Conservation (phyloP, 2,329 filamentous ascomycete genomes). For the Talaromyces sp. region DNA sequence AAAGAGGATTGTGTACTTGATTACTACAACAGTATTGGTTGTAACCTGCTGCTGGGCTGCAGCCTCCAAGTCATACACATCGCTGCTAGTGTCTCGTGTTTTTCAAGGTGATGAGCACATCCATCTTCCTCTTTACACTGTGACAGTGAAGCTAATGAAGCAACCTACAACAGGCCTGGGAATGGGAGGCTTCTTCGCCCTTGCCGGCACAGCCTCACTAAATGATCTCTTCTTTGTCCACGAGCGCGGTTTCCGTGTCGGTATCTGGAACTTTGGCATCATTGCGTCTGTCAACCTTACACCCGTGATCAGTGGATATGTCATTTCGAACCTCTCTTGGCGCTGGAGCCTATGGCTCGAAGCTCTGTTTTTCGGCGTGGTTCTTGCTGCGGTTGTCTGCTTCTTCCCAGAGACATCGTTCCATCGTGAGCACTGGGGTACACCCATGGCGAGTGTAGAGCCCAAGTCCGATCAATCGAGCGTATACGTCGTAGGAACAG, state of each 20-base stretch:
- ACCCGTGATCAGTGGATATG: not conserved
- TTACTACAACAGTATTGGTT: not conserved
- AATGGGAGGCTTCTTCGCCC: slow-evolving; percentile 4
- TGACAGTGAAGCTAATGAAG: not conserved
- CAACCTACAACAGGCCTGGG: not conserved
- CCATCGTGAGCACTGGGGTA: not conserved
- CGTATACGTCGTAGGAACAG: not conserved
- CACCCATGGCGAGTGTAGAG: not conserved
- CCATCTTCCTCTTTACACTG: not conserved
- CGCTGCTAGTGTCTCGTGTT: not conserved
- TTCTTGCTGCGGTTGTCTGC: not conserved
- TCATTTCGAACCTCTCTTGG: slow-evolving; percentile 1
- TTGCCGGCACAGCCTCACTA: slow-evolving; percentile 24
- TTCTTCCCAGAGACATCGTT: not conserved
- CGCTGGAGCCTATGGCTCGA: not conserved
- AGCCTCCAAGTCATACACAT: not conserved
- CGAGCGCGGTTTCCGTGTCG: slow-evolving; percentile 36
- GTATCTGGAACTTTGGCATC: slow-evolving; percentile 1
- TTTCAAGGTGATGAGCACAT: not conserved
- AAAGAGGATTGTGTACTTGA: not conserved
- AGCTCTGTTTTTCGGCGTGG: not conserved
- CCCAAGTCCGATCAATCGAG: not conserved
- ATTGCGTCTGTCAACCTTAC: slow-evolving; percentile 4
- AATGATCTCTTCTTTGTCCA: slow-evolving; percentile 50
- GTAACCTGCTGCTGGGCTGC: slow-evolving; percentile 3